Base-by-base conservation (phyloP, 352 stramenopile species). In the Pythium phragmiticola region DNA sequence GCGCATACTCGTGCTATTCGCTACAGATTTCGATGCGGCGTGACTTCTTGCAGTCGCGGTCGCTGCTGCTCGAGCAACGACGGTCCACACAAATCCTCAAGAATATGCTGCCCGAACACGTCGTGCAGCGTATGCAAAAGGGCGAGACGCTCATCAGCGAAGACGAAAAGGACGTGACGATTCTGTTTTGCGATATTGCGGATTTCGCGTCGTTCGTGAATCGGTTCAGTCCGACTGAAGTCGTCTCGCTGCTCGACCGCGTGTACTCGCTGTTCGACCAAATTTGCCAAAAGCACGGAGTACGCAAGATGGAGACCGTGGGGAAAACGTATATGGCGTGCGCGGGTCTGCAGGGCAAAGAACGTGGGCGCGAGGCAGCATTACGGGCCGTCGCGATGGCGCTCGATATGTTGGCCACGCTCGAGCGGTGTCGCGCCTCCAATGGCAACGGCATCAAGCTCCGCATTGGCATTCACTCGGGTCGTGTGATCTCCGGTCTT, bases 251-350 rank as follows among this genome's bases (percentile, higher is more conserved):
- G 14, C 74, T 98, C 12, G 88, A 97, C 70, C 79, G 89, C 17
- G 84, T 98, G n/a, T 98, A 97, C 69, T 94, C 85, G 4, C 75
- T 94, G 1, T 97, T 98, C 53, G 90, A 98, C 60, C 80, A 90
- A 30, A 92, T 98, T 51, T 95, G 87, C 42, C 69, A 87, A 39
- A 95, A 97, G 61, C 88, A 98, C 57, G 84, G 87, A 12, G 86
- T 98, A 0, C 87, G 91, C 7, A 98, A 98, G 70, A 94, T 98
- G 75, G 90, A 98, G 62, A 97, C 88, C 0, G 93, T 98, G 6
- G 90, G 92, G 4, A 96, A 98, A 62, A 95, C 87, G 17, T 97
- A 96, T 64, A 91, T 98, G 80, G 90, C 84, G 0, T 92, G 84
- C 55, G 87, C 86, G 8, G 90, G 88, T 0, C 66, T 95, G 9